Base-by-base conservation (phyloP, 169 alveolate species). In the Eimeria necatrix region DNA sequence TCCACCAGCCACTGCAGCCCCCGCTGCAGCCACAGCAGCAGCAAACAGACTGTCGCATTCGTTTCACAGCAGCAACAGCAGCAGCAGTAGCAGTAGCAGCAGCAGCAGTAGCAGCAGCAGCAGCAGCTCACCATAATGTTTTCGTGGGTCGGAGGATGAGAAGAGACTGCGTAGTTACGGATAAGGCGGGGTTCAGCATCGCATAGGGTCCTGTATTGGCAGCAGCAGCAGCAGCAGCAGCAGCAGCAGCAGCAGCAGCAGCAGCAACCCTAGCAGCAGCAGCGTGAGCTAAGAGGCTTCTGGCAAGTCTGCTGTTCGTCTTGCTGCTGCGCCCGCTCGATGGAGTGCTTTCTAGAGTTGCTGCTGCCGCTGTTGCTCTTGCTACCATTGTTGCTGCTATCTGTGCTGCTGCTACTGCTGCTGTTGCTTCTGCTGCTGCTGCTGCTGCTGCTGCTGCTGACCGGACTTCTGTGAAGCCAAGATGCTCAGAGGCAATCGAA, bases 1-100 rank as follows among this genome's bases (percentile, higher is more conserved):
- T 86, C 71, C 22, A 64, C 93, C 12, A 86, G 84, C 84, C 81
- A 60, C 51, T n/a, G 7, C 18, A 86, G 93, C 26, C 76, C 60
- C 10, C 18, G n/a, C 91, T 83, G 89, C 48, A 51, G 46, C 18
- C 68, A 56, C 68, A 56, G 68, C 68, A 56, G 68, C 68, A 56
- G 68, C 68, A 56, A 56, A 56, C 68, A 56, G 12, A 16, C 18
- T 56, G 12, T 0, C 68, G 68, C 68, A 12, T 16, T 12, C 12
- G 68, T 10, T 56, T 16, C 68, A 16, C 68, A 56, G 68, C 68
- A 1, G 68, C 68, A 56, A 0, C 68, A 56, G 68, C 68, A 56
- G 68, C 68, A 56, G 68, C 68, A 56, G 18, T 3, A 56, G 68
- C 68, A 56, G 68, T 3, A 56, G 68, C 2, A 56, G 68, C 2